Evolutionary conservation across 2,329 filamentous ascomycete species (phyloP).

Genomic region (Chaetomiaceae sp.): DNA sequence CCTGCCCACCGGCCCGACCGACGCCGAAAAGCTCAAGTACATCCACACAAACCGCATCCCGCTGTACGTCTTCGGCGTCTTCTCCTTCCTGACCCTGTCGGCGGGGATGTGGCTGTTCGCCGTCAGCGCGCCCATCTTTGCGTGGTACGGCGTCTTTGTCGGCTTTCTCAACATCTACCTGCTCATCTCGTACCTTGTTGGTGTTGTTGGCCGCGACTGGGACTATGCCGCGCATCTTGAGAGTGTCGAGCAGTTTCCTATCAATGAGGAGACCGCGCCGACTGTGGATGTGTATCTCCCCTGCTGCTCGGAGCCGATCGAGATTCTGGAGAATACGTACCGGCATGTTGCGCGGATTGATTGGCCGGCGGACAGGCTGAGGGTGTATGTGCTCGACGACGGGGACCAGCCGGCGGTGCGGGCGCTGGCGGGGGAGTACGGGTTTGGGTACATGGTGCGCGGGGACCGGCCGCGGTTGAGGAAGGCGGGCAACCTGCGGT

Average conservation of each 20-base stretch:
- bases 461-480: conserved; percentile 38
- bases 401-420: conserved; percentile 31
- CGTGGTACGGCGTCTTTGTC: conserved; percentile 37
- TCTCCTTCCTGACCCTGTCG: conserved; percentile 37
- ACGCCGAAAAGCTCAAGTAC: conserved; percentile 37
- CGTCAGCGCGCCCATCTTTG: conserved; percentile 32
- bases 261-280: conserved; percentile 33
- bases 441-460: conserved; percentile 38
- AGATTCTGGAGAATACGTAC: conserved; percentile 28
- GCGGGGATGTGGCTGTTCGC: conserved; percentile 41
- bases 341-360: conserved; percentile 28
- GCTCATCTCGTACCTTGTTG: conserved; percentile 38
- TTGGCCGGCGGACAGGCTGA: conserved; percentile 34
- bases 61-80: conserved; percentile 37
- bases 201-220: conserved; percentile 36
- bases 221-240: conserved; percentile 33
- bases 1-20: conserved; percentile 35
- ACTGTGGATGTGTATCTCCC: conserved; percentile 39
- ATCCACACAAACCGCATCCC: conserved; percentile 36
- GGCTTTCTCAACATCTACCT: conserved; percentile 38
- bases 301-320: conserved; percentile 39
- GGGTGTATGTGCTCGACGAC: conserved; percentile 38
- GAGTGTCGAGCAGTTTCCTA: conserved; percentile 29
- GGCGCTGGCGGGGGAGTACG: conserved; percentile 26
- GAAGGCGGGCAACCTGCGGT: conserved; percentile 40